Evolutionary conservation across 129 eudicot species (phyloP).

Genomic region (Oenanthe sinensis): DNA sequence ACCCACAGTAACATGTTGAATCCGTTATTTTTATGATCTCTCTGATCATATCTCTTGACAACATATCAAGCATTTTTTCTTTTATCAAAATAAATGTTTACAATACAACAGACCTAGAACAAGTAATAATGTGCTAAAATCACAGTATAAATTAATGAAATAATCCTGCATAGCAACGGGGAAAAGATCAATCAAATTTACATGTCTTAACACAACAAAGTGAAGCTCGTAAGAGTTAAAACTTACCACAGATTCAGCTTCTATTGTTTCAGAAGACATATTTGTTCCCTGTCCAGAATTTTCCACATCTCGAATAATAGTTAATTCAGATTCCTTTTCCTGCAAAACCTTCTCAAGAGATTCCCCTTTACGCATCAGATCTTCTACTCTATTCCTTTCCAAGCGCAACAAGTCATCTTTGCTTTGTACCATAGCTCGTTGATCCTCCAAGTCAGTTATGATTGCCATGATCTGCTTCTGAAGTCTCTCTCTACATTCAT

Average conservation of each 20-base stretch:
- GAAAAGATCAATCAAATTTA: not conserved
- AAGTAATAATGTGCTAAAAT: not conserved
- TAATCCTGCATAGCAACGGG: not conserved
- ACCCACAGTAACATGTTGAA: not conserved
- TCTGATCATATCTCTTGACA: not conserved
- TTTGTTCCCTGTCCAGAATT: slow-evolving; percentile 37
- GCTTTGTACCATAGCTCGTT: slow-evolving; percentile 45
- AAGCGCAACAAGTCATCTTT: slow-evolving; percentile 44
- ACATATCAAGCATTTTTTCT: not conserved
- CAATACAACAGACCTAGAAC: not conserved
- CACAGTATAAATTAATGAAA: not conserved
- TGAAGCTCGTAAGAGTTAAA: slow-evolving; percentile 2
- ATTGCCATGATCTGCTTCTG: slow-evolving; percentile 47
- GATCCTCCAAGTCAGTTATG: slow-evolving; percentile 57
- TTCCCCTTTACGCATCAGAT: slow-evolving; percentile 36
- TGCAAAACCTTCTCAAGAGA: slow-evolving; percentile 46
- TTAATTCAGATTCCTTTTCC: slow-evolving; percentile 57
- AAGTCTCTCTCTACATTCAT: slow-evolving; percentile 44
- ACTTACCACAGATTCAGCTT: slow-evolving; percentile 73
- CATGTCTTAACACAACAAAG: not conserved
- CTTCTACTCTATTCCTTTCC: slow-evolving; percentile 64
- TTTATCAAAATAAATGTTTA: not conserved
- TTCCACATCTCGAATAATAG: slow-evolving; percentile 34
- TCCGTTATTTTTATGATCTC: not conserved
- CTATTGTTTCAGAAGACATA: slow-evolving; percentile 60